Base-by-base conservation (phyloP, 2,329 filamentous ascomycete species). In the Curvularia eragrostidis region DNA sequence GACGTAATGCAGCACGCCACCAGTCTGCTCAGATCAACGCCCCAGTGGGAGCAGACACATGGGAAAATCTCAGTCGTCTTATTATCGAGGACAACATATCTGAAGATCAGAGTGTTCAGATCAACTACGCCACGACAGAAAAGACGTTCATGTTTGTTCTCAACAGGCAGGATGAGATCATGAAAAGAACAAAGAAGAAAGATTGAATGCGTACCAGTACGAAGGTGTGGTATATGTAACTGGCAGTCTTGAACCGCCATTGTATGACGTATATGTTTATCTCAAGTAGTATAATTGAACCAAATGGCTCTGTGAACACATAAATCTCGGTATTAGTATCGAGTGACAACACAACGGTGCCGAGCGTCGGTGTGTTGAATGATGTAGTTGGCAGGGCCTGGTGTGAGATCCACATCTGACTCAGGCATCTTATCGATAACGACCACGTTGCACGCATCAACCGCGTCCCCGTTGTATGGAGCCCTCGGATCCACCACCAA, bases 381-480 rank as follows among this genome's bases (percentile, higher is more conserved):
- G 19, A 36, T 18, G n/a, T 36, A 2, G 34, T 36, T 18, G 34
- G 13, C 1, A 6, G 21, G 12, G 38, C 18, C 4, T 21, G 18
- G 18, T 39, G 19, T 24, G 21, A 9, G 13, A 15, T 43, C 21
- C 21, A 15, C 13, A n/a, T 43, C 21, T 10, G 19, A 24, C 23
- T n/a, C 23, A 26, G 24, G 43, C 5, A 6, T 21, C 26, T 62
- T 62, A 62, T 62, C 59, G 59, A 62, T 62, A 62, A 38, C 9
- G 4, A 43, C 24, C 48, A 55, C 52, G 46, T 49, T 39, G 41
- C 44, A 47, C 43, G 43, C 52, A 54, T 62, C 36, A 52, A 52
- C 28, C 38, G 59, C 53, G 49, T 51, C 39, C 56, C 46, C n/a
- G n/a, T n/a, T n/a, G 38, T 42, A 51, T n/a, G 15, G 34, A 41